Conservation (phyloP, 768 basidiomycete genomes). For the Trametes coccinea region DNA sequence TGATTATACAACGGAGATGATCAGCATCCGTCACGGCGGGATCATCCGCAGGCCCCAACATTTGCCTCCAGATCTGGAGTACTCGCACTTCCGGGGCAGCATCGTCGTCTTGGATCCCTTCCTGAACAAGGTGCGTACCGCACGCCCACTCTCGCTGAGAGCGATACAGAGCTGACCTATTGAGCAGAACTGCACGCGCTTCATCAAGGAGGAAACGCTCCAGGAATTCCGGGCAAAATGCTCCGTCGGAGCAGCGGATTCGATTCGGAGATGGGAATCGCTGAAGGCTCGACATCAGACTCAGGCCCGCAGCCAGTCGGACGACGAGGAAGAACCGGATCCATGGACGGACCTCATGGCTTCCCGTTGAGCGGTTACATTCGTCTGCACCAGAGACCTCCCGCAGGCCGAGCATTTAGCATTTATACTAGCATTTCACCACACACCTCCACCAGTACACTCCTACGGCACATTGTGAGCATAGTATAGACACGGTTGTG, state of each 20-base stretch:
- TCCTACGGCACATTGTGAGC: neutral
- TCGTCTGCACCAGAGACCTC: too few species aligned
- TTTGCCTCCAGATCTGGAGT: too few species aligned
- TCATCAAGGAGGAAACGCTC: neutral
- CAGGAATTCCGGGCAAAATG: neutral
- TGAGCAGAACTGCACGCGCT: slow-evolving; percentile 9
- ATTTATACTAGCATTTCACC: too few species aligned
- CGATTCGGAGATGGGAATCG: too few species aligned
- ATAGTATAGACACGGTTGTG: neutral
- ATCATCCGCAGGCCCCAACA: slow-evolving; percentile 23
- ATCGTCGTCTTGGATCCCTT: slow-evolving; percentile 13
- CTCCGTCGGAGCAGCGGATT: too few species aligned
- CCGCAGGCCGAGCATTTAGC: too few species aligned
- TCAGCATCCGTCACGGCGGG: slow-evolving; percentile 46
- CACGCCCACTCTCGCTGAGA: neutral
- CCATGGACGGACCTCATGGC: too few species aligned
- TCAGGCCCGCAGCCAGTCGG: too few species aligned
- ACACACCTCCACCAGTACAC: too few species aligned
- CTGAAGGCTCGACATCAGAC: too few species aligned
- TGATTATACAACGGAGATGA: slow-evolving; percentile 32
- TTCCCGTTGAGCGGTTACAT: too few species aligned
- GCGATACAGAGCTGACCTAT: neutral
- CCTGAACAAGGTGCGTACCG: neutral
- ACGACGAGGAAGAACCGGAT: too few species aligned
- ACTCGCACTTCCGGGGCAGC: neutral